Evolutionary conservation across 306 rosid genomes (phyloP).

Genomic region (Vachellia collinsii): DNA sequence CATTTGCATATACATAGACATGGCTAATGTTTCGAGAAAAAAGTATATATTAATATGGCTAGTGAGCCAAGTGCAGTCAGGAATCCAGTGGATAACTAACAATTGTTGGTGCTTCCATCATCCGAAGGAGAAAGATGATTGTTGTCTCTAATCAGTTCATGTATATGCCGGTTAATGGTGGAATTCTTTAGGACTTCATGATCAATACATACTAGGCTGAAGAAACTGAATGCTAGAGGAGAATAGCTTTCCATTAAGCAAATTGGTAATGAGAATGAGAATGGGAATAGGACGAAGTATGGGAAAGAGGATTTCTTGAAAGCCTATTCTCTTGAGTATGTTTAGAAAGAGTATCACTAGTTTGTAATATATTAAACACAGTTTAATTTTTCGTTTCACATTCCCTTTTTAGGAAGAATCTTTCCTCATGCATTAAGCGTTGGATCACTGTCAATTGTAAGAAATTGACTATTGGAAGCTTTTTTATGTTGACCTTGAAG

Average conservation of each 20-base stretch:
- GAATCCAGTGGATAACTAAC: constrained; percentile 8
- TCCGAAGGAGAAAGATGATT: too few relatives aligned
- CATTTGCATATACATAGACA: not conserved
- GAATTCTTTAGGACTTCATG: too few relatives aligned
- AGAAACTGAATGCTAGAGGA: not conserved
- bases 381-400: too few relatives aligned
- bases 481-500: not conserved
- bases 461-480: not conserved
- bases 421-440: not conserved
- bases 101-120: constrained; percentile 6
- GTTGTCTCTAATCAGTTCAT: too few relatives aligned
- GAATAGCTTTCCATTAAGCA: not conserved
- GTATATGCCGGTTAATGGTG: too few relatives aligned
- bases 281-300: too few relatives aligned
- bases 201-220: not conserved
- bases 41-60: not conserved
- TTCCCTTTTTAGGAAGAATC: too few relatives aligned
- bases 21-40: not conserved
- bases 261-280: not conserved
- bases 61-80: not conserved
- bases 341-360: not conserved
- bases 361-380: too few relatives aligned
- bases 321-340: not conserved
- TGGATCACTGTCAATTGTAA: not conserved
- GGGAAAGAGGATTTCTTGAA: not conserved